Evolutionary conservation across 768 basidiomycete genomes (phyloP).

Genomic region (Suillus weaverae): DNA sequence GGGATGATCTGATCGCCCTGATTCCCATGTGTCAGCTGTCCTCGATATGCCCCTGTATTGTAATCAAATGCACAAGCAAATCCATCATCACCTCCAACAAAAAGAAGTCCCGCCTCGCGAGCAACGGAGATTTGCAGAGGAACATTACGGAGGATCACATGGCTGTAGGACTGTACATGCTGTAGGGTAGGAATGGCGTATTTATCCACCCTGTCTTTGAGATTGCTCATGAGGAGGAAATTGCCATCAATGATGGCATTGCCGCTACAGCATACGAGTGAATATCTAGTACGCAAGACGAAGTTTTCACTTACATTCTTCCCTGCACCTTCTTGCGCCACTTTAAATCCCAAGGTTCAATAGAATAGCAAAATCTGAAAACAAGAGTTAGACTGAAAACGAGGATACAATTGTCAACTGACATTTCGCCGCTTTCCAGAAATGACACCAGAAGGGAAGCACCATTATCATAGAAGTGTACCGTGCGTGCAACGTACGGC

Average conservation of each 20-base stretch:
- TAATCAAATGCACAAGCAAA: conserved; percentile 7
- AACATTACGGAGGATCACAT: conserved; percentile 10
- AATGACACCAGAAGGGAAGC: conserved; percentile 1
- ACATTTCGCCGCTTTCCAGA: conserved; percentile 2
- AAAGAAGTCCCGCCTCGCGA: background rate
- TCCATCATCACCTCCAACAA: conserved; percentile 13
- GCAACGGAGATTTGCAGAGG: conserved; percentile 12
- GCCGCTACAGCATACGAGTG: conserved; percentile 3
- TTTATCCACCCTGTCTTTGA: conserved; percentile 10
- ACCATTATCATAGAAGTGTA: conserved; percentile 2
- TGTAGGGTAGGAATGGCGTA: conserved; percentile 8
- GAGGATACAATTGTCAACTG: background rate
- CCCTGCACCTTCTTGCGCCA: background rate
- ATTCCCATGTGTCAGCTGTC: conserved; percentile 7
- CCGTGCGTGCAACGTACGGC: background rate
- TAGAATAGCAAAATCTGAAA: background rate
- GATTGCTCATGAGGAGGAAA: conserved; percentile 10
- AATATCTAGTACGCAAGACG: background rate
- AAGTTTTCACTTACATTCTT: background rate
- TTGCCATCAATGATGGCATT: conserved; percentile 3
- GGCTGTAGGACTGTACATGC: background rate
- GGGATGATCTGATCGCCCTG: background rate
- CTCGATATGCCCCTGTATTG: conserved; percentile 1
- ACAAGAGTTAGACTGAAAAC: background rate
- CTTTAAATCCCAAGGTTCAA: conserved; percentile 7